phyloP scores from a whole-genome alignment of 495 filamentous ascomycete species.

The Neurospora africana region DNA sequence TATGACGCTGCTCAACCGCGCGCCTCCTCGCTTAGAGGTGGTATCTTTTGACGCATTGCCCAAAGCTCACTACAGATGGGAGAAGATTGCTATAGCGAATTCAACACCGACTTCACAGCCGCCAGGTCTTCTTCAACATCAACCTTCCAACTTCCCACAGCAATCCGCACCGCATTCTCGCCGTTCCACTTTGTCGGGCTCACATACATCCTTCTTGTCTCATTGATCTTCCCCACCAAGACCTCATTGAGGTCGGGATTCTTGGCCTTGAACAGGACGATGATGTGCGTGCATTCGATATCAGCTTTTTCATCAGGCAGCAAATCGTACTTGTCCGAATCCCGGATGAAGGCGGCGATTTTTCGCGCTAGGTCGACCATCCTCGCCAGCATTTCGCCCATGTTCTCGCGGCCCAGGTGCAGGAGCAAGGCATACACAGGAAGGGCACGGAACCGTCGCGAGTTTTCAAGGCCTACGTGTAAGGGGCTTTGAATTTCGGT shows the following conservation, averaged over 20 bases:
- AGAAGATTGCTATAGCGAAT: background rate
- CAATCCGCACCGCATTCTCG: conserved; percentile 61
- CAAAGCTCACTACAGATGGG: background rate
- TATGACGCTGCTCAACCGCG: background rate
- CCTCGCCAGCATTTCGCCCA: conserved; percentile 57
- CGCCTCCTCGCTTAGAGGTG: background rate
- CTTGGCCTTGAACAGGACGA: conserved; percentile 72
- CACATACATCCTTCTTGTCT: conserved; percentile 65
- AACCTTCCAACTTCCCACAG: conserved; percentile 74
- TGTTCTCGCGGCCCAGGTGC: conserved; percentile 63
- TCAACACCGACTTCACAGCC: conserved; percentile 40
- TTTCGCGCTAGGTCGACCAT: conserved; percentile 61
- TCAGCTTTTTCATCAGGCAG: conserved; percentile 39
- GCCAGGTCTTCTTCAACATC: conserved; percentile 45
- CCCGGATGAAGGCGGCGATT: conserved; percentile 52
- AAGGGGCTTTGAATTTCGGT: conserved; percentile 63
- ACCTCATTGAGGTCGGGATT: conserved; percentile 53
- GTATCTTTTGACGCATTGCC: background rate
- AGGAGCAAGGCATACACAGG: conserved; percentile 75
- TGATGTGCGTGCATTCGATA: conserved; percentile 49
- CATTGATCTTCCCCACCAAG: conserved; percentile 63
- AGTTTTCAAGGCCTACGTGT: conserved; percentile 87
- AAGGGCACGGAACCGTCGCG: conserved; percentile 76
- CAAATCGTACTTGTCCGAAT: conserved; percentile 49
- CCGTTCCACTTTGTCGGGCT: conserved; percentile 72